Evolutionary conservation across 208 protist species (phyloP).

Genomic region (Strigomonas galati): DNA sequence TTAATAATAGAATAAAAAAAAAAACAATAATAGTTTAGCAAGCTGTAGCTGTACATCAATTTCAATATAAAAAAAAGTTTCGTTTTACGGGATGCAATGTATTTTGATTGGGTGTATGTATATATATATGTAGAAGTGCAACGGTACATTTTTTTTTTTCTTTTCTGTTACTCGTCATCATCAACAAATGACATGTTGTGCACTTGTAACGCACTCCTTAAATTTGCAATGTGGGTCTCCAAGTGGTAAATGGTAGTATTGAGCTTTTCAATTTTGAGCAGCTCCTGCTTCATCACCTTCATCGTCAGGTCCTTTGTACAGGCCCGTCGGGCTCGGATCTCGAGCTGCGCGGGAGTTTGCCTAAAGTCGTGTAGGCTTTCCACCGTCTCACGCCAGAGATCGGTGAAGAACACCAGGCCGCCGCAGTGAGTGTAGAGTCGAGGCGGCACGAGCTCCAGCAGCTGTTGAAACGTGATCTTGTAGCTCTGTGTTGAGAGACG

Average conservation of each 20-base stretch:
- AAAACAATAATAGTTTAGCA: background rate
- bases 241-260: constrained; percentile 6
- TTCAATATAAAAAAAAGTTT: background rate
- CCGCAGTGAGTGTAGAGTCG: constrained; percentile 16
- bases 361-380: constrained; percentile 8
- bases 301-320: constrained; percentile 15
- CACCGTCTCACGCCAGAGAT: constrained; percentile 20
- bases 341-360: constrained; percentile 9
- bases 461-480: constrained; percentile 6
- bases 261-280: constrained; percentile 8
- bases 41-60: background rate
- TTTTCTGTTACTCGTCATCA: no score
- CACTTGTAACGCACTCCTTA: background rate
- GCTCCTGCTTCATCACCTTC: constrained; percentile 12
- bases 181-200: no score
- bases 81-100: background rate
- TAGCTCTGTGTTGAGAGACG: background rate
- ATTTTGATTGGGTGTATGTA: constrained; percentile 5
- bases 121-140: constrained; percentile 5
- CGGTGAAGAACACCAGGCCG: constrained; percentile 17
- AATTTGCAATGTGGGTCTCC: constrained; percentile 3
- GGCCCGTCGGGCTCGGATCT: background rate
- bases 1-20: background rate
- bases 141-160: no score
- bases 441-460: constrained; percentile 13